Conservation (phyloP, 805 yeast species). For the Barnettozyma vustinii region DNA sequence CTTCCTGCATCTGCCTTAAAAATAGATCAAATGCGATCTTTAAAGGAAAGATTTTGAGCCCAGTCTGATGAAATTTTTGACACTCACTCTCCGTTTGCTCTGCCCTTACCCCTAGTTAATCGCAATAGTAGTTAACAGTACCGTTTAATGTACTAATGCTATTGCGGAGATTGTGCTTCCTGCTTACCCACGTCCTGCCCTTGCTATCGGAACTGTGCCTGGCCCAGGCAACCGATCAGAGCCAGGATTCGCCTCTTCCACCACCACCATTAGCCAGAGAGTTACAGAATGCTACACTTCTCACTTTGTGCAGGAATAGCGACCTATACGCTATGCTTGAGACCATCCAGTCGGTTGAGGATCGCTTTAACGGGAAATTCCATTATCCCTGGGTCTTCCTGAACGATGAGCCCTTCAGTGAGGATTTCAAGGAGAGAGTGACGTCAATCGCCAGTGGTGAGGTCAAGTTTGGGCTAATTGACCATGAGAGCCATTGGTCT, state of each 20-base stretch:
- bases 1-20: background rate
- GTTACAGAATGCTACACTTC: slow-evolving; percentile 35
- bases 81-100: too few relatives aligned
- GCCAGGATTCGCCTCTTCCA: too few relatives aligned
- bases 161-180: background rate
- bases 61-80: background rate
- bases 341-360: slow-evolving; percentile 42
- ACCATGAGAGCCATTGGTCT: slow-evolving; percentile 72
- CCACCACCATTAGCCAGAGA: background rate
- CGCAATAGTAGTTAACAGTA: too few relatives aligned
- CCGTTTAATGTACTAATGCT: background rate
- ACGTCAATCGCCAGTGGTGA: slow-evolving; percentile 55
- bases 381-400: slow-evolving; percentile 92
- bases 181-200: background rate
- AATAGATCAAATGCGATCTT: background rate
- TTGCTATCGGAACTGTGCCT: background rate
- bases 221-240: background rate
- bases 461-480: slow-evolving; percentile 67
- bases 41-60: background rate
- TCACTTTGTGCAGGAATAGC: slow-evolving; percentile 52
- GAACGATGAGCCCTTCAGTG: slow-evolving; percentile 71
- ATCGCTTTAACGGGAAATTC: slow-evolving; percentile 42
- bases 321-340: slow-evolving; percentile 48
- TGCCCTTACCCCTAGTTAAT: too few relatives aligned
- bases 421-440: slow-evolving; percentile 59